Evolutionary conservation across 768 basidiomycete species (phyloP).

Genomic region (Kwoniella sp.): DNA sequence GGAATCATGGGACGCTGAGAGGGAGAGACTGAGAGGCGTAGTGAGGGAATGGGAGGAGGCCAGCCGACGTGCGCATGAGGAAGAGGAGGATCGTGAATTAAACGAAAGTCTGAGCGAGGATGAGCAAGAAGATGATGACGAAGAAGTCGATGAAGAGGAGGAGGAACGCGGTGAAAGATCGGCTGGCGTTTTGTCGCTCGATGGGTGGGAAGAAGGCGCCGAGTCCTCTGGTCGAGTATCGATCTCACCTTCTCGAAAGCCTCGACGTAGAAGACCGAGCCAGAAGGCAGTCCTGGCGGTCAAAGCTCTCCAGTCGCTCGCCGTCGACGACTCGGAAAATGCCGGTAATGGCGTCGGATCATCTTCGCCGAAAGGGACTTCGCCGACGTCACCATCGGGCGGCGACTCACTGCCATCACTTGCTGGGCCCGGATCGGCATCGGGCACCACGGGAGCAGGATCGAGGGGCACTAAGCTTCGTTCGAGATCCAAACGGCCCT

Average conservation of each 20-base stretch:
- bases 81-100: conserved; percentile 54
- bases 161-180: conserved; percentile 14
- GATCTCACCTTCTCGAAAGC: conserved; percentile 12
- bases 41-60: conserved; percentile 78
- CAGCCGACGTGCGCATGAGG: conserved; percentile 55
- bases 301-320: conserved; percentile 43
- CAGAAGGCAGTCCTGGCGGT: conserved; percentile 41
- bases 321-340: conserved; percentile 11
- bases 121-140: conserved; percentile 38
- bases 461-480: neutral
- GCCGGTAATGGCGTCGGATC: conserved; percentile 12
- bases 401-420: neutral
- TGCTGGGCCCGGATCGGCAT: neutral
- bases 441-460: neutral
- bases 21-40: conserved; percentile 71
- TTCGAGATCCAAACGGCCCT: neutral
- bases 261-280: conserved; percentile 40
- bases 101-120: conserved; percentile 50
- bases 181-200: conserved; percentile 18
- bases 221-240: conserved; percentile 3
- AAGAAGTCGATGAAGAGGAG: conserved; percentile 30
- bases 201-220: conserved; percentile 26
- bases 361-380: conserved; percentile 31
- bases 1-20: conserved; percentile 80
- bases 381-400: neutral